Base-by-base conservation (phyloP, 768 basidiomycete species). In the Collybiopsis confluens region DNA sequence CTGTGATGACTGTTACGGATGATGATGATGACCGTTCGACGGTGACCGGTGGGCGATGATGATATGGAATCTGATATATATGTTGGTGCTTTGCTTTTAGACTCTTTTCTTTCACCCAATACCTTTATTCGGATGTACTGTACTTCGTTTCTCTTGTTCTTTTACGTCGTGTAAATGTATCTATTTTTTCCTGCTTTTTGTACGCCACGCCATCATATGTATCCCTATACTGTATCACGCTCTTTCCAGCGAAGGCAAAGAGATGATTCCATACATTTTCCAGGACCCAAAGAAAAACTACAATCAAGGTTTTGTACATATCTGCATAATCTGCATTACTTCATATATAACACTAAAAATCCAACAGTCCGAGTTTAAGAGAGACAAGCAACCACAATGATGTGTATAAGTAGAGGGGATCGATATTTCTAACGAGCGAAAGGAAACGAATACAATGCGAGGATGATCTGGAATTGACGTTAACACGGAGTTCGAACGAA, bases 21-120 rank as follows among this genome's bases (percentile, higher is more conserved):
- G 52, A 53, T n/a, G n/a, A n/a, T n/a, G 52, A 45, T 42, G 51
- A 52, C 23, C 10, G 45, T 9, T 47, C 45, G 38, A 40, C 15
- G 6, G 38, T 40, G 38, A 40, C 30, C 30, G 38, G 38, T 40
- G 8, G 16, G 35, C 13, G 30, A 33, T 13, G 13, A 33, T 33
- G 30, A 13, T 6, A 6, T 33, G 5, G 13, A 13, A 33, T 33
- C 23, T 46, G 45, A 28, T 35, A 30, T 46, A 30, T 46, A 27
- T 28, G 18, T 6, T 30, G 16, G 27, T 11, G 30, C 35, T 48
- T n/a, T 35, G 5, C 9, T 27, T 45, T 16, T 7, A 10, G 3
- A 4, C 28, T 26, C 30, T 35, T 47, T 10, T 47, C 11, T 47
- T 30, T 15, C 8, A 27, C 21, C 8, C 13, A 3, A 16, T 8